Evolutionary conservation across 768 basidiomycete species (phyloP), one percentile per base, ranked within the genome.

Genomic region (Sporobolomyces roseus): DNA sequence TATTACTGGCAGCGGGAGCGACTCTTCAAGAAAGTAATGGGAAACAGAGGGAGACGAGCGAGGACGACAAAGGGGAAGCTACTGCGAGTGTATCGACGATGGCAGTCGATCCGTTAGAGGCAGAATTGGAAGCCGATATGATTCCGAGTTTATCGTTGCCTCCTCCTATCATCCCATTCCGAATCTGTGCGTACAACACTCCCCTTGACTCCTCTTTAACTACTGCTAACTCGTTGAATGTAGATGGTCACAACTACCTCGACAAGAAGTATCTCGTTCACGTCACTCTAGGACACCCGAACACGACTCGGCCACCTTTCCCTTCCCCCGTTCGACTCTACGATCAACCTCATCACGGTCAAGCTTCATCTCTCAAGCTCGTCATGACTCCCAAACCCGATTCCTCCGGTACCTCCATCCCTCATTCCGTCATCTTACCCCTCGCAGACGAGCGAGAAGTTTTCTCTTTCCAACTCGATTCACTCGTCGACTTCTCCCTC

Each of bases 151-250:
- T 99, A n/a, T 91, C 89, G 25, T 83, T 99, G 23, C 96, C 96
- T 3, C 96, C 96, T 1, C 96, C 96, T 3, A 97, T 97, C 77
- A 94, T 99, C 85, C 93, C 96, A 33, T 91, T 97, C 77, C 86
- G 92, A 61, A 89, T 94, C 36, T 99, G 65, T 61, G 32, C 33
- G 65, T 60, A n/a, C n/a, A n/a, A n/a, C 9, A 14, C 45, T 14
- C 45, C 23, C 45, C 23, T 23, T 7, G 38, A 9, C 45, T 41
- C 38, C 38, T 41, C 10, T 17, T 17, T 41, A 41, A 9, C 17
- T 41, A 9, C 38, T 41, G 38, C 38, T 41, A 41, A 9, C 38
- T 41, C n/a, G n/a, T 41, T 17, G 10, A 9, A 9, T 29, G 5
- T 49, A 66, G 65, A 99, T 77, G 94, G 94, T 10, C 94, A 99